Percentiles rank a stretch among this genome's conserved stretches.
phyloP scores from a whole-genome alignment of 305 asterid species.

The Solanum hybrid region DNA sequence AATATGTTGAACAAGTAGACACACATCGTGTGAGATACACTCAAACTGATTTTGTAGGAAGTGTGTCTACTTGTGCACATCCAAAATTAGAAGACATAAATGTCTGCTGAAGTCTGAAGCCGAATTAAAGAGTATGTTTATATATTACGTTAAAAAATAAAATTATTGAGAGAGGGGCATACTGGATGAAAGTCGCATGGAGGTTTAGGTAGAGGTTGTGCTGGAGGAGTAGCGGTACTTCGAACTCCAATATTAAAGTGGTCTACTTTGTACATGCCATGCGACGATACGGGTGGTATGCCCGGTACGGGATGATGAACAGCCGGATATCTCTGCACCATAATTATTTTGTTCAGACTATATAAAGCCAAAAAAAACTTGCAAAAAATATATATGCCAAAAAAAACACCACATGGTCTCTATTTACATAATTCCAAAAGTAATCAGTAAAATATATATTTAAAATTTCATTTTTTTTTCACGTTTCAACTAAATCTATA shows the following conservation, averaged over 20 bases:
- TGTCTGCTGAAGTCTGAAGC: rapidly evolving
- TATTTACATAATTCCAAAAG: not conserved
- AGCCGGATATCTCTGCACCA: slow-evolving; percentile 35
- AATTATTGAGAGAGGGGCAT: not conserved
- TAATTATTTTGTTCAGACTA: not conserved
- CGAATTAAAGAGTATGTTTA: too few species aligned
- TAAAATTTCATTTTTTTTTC: not conserved
- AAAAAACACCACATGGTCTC: not conserved
- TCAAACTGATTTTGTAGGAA: not conserved
- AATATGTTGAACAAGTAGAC: not conserved
- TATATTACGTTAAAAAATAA: too few species aligned
- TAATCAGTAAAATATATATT: not conserved
- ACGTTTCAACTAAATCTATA: not conserved
- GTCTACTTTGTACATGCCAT: slow-evolving; percentile 31
- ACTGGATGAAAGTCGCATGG: slow-evolving; percentile 57
- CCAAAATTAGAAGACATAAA: too few species aligned
- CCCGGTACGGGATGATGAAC: slow-evolving; percentile 28
- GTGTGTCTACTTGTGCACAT: not conserved
- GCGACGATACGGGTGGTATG: slow-evolving; percentile 16
- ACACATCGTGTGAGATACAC: too few species aligned
- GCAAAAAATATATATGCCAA: not conserved
- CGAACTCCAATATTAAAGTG: slow-evolving; percentile 16
- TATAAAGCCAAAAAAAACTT: not conserved
- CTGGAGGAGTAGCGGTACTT: slow-evolving; percentile 10
- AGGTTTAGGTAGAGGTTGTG: slow-evolving; percentile 32